Evolutionary conservation across 2,329 filamentous ascomycete species (phyloP).

Genomic region (Colletotrichum cordylinicola): DNA sequence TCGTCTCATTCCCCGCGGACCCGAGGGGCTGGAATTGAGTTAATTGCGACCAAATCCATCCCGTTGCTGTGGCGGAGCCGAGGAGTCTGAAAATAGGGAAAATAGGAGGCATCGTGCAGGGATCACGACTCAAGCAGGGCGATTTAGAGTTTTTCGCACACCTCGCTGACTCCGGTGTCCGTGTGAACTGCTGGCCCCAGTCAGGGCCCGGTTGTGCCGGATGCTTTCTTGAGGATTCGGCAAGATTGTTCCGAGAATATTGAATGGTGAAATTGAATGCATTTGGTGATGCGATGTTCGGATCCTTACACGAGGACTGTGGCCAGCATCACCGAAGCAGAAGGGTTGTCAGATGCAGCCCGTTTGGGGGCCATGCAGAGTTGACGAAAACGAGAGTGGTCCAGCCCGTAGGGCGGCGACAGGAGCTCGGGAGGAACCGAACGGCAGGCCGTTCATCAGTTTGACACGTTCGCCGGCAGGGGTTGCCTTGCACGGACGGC

Average conservation of each 20-base stretch:
- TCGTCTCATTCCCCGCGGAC: not conserved
- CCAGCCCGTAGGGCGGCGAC: not conserved
- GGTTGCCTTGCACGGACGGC: not conserved
- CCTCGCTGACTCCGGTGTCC: constrained; percentile 1
- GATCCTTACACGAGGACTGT: not conserved
- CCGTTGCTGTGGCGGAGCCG: constrained; percentile 5
- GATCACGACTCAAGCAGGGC: constrained; percentile 15
- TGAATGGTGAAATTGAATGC: not conserved
- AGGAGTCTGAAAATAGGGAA: constrained; percentile 11
- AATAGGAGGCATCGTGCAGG: constrained; percentile 8
- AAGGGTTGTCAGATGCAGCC: rapidly evolving
- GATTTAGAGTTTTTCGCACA: constrained; percentile 14
- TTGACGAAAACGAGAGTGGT: not conserved
- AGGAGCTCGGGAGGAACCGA: constrained; percentile 4
- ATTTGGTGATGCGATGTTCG: rapidly evolving
- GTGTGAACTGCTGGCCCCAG: not conserved
- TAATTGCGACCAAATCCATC: not conserved
- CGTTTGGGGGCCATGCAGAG: not conserved
- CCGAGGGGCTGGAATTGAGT: not conserved
- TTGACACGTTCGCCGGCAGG: constrained; percentile 4
- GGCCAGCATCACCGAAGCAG: not conserved
- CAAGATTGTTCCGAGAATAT: not conserved
- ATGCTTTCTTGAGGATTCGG: not conserved
- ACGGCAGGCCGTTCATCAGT: not conserved
- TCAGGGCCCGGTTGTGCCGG: not conserved